Evolutionary conservation across 2,329 filamentous ascomycete genomes (phyloP).

Genomic region (Aspergillus novofumigatus): DNA sequence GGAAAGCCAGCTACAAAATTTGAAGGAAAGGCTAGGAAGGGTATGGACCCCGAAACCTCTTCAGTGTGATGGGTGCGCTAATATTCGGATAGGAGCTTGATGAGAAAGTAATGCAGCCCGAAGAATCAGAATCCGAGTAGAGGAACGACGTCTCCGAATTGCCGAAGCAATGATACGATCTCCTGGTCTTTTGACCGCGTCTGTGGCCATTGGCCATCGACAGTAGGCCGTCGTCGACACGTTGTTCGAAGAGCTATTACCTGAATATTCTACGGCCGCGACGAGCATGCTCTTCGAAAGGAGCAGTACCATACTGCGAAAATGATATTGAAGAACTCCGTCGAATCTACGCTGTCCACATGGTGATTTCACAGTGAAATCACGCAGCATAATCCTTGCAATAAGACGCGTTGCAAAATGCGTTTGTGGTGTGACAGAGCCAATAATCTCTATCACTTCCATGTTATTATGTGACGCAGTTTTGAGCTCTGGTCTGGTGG

Average conservation of each 20-base stretch:
- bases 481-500: not conserved
- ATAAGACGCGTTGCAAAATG: not conserved
- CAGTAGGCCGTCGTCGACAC: not conserved
- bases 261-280: not conserved
- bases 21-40: slow-evolving; percentile 40
- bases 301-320: not conserved
- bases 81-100: slow-evolving; percentile 40
- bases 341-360: not conserved
- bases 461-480: not conserved
- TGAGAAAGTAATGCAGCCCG: slow-evolving; percentile 45
- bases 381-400: not conserved
- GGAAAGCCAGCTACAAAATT: slow-evolving; percentile 41
- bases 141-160: not conserved
- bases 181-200: not conserved
- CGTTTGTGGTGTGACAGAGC: not conserved
- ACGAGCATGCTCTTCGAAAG: not conserved
- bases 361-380: not conserved
- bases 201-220: not conserved
- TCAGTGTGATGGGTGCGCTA: not conserved
- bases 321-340: not conserved
- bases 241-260: not conserved
- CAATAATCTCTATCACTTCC: not conserved
- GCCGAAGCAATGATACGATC: not conserved
- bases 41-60: slow-evolving; percentile 21
- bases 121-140: slow-evolving; percentile 44